phyloP scores from a whole-genome alignment of 495 filamentous ascomycete species.

The Neurospora pannonica region DNA sequence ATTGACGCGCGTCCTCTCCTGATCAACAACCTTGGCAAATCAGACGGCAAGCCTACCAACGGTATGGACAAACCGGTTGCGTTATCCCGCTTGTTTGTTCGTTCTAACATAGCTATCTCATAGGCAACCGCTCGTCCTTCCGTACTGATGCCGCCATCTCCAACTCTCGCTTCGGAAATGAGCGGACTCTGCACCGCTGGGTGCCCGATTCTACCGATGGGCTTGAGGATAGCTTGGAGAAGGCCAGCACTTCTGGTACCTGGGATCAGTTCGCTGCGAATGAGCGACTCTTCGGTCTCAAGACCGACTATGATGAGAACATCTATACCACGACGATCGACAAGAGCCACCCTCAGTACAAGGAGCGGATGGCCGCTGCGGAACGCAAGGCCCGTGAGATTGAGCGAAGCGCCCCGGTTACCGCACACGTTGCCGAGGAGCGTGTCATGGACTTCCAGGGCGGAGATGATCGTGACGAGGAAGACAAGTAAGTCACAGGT shows the following conservation, averaged over 20 bases:
- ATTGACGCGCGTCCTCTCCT: conserved; percentile 51
- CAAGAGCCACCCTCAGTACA: conserved; percentile 69
- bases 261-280: conserved; percentile 98
- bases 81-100: neutral
- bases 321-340: conserved; percentile 90
- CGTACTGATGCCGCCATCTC: conserved; percentile 87
- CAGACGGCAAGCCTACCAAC: conserved; percentile 51
- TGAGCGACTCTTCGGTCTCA: conserved; percentile 75
- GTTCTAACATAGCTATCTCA: neutral
- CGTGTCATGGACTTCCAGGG: conserved; percentile 55
- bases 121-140: conserved; percentile 49
- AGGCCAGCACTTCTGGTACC: conserved; percentile 29
- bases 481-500: conserved; percentile 66
- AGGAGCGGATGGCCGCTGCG: conserved; percentile 63
- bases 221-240: conserved; percentile 62
- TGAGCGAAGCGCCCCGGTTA: conserved; percentile 56
- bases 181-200: conserved; percentile 80
- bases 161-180: conserved; percentile 53
- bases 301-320: conserved; percentile 82
- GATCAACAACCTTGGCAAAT: conserved; percentile 34
- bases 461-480: conserved; percentile 57
- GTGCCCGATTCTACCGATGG: conserved; percentile 56
- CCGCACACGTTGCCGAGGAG: conserved; percentile 82
- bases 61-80: conserved; percentile 42
- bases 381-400: conserved; percentile 86